A percentile compares a stretch with the other conserved stretches of the same genome.
Conservation (phyloP, 768 basidiomycete genomes). For the Pluteus cervinus region DNA sequence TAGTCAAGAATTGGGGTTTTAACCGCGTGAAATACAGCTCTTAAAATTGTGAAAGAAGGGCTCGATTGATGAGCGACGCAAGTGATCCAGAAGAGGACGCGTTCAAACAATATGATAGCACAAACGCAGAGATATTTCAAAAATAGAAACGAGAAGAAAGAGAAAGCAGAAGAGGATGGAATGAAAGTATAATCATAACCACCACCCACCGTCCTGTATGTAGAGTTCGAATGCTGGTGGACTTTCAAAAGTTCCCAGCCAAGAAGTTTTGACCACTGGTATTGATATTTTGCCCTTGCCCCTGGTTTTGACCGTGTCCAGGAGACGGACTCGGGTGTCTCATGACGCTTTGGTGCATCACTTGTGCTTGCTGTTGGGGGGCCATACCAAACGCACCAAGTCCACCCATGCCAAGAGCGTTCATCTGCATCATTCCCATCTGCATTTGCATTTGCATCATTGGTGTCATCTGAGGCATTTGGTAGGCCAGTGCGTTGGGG, state of each 20-base stretch:
- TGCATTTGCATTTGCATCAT: constrained; percentile 60
- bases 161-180: not conserved
- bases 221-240: too few relatives aligned
- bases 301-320: constrained; percentile 29
- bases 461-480: constrained; percentile 53
- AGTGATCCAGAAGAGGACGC: too few relatives aligned
- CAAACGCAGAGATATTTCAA: too few relatives aligned
- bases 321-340: constrained; percentile 65
- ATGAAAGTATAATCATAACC: not conserved
- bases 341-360: constrained; percentile 86
- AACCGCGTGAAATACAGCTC: too few relatives aligned
- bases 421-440: constrained; percentile 48
- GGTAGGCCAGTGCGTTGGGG: constrained; percentile 50
- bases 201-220: too few relatives aligned
- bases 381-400: constrained; percentile 44
- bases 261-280: too few relatives aligned
- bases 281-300: constrained; percentile 33
- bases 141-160: constrained; percentile 2
- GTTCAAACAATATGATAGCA: too few relatives aligned
- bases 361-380: constrained; percentile 60
- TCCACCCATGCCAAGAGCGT: constrained; percentile 35
- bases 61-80: too few relatives aligned
- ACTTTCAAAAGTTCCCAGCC: too few relatives aligned
- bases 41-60: too few relatives aligned
- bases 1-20: too few relatives aligned